These are phyloP conservation scores for Phytopythium aichiense DNA, from an alignment of 352 stramenopile species.

Conservation along the genomic window DNA sequence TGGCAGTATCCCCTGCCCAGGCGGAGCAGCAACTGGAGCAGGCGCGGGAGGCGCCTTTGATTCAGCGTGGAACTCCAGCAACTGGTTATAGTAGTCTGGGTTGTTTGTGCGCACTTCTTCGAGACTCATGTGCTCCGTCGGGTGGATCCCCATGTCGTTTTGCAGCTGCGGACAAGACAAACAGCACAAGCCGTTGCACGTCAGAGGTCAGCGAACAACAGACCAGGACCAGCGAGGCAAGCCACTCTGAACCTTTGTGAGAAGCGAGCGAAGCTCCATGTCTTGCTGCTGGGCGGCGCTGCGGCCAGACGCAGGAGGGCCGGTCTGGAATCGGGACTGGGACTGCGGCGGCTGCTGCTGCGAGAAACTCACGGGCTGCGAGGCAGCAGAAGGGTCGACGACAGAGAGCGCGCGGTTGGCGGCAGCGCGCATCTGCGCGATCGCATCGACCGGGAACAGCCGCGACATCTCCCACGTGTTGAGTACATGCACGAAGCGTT, in stretches of 20 bases:
- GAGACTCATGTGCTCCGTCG: conserved; percentile 80
- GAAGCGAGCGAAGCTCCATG: conserved; percentile 72
- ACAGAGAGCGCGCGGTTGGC: conserved; percentile 54
- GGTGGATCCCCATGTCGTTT: conserved; percentile 86
- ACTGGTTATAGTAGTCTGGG: conserved; percentile 78
- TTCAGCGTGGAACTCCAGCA: conserved; percentile 61
- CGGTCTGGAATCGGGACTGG: conserved; percentile 5
- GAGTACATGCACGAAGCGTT: conserved; percentile 79
- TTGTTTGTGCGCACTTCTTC: conserved; percentile 87
- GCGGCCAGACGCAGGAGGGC: background rate
- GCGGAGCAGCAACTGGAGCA: background rate
- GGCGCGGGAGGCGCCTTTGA: conserved; percentile 21
- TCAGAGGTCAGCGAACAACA: background rate
- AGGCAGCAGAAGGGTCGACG: conserved; percentile 32
- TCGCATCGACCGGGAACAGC: conserved; percentile 48
- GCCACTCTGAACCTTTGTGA: conserved; percentile 37
- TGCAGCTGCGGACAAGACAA: conserved; percentile 36
- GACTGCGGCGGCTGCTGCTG: conserved; percentile 21
- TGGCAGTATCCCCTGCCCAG: conserved; percentile 9
- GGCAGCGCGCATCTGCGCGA: conserved; percentile 63
- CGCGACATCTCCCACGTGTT: conserved; percentile 78
- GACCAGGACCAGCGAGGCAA: background rate
- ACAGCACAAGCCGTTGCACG: background rate
- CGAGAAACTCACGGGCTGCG: conserved; percentile 48
- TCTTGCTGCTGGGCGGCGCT: conserved; percentile 45